A percentile compares a stretch with the other conserved stretches of the same genome.
phyloP scores from a whole-genome alignment of 495 filamentous ascomycete genomes.

The Talaromyces thailandensis region DNA sequence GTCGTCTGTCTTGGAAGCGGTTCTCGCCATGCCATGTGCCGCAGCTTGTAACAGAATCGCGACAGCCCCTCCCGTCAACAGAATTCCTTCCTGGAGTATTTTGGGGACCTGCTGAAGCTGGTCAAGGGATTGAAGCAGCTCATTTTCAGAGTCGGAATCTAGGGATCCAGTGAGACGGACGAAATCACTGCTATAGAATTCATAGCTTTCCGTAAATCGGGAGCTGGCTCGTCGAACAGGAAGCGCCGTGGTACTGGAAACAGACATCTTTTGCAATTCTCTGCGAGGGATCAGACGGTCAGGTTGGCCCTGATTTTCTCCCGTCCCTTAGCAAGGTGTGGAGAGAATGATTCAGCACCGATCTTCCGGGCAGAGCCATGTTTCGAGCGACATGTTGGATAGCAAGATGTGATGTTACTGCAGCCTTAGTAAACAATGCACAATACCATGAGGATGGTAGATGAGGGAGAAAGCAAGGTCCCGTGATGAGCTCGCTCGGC shows the following conservation, averaged over 20 bases:
- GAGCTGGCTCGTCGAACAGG: slow-evolving; percentile 2
- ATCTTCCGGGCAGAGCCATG: not conserved
- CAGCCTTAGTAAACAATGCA: not conserved
- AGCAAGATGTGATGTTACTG: not conserved
- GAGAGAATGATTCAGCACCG: not conserved
- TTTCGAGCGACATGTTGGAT: not conserved
- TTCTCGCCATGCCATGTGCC: slow-evolving; percentile 22
- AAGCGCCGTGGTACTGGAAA: not conserved
- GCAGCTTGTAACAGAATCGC: slow-evolving; percentile 33
- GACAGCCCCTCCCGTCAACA: slow-evolving; percentile 29
- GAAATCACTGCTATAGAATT: slow-evolving; percentile 6
- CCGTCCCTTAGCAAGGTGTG: not conserved
- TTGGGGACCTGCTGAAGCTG: slow-evolving; percentile 29
- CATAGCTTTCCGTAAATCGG: slow-evolving; percentile 5
- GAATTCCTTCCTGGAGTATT: slow-evolving; percentile 32
- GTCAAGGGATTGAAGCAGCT: slow-evolving; percentile 21
- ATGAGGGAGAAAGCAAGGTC: not conserved
- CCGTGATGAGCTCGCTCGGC: not conserved
- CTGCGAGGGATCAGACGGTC: not conserved
- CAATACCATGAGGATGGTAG: not conserved
- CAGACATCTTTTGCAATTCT: not conserved
- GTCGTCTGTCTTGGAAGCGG: slow-evolving; percentile 4
- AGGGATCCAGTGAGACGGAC: not conserved
- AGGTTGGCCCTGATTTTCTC: not conserved
- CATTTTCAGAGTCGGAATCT: slow-evolving; percentile 1